phyloP scores from a whole-genome alignment of 441 rosid genomes.

The Euphorbia celastroides region DNA sequence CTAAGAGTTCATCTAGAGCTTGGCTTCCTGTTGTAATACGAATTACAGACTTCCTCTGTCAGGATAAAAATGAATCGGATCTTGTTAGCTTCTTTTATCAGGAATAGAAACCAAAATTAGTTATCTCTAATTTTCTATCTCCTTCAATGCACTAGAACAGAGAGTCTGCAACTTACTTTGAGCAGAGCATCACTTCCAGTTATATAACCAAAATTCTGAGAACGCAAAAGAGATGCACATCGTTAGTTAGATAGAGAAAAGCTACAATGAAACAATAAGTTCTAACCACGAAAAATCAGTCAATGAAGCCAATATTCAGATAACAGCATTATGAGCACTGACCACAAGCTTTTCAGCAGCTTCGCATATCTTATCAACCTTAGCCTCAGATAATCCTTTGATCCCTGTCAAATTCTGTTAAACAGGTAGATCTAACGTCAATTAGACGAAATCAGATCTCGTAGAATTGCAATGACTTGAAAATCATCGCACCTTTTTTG shows the following conservation, averaged over 20 bases:
- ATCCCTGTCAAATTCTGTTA: slow-evolving; percentile 80
- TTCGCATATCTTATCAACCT: slow-evolving; percentile 96
- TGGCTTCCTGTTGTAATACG: slow-evolving; percentile 89
- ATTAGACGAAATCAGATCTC: slow-evolving; percentile 5
- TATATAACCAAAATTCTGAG: slow-evolving; percentile 71
- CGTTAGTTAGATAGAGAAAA: slow-evolving; percentile 2
- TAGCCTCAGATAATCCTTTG: slow-evolving; percentile 92
- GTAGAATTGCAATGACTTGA: background rate
- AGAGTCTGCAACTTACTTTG: slow-evolving; percentile 43
- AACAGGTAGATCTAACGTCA: background rate
- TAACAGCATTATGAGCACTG: slow-evolving; percentile 16
- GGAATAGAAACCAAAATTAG: background rate
- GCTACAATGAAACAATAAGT: background rate
- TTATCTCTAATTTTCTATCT: background rate
- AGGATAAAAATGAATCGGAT: slow-evolving; percentile 12
- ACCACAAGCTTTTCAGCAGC: slow-evolving; percentile 97
- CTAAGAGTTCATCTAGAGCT: slow-evolving; percentile 83
- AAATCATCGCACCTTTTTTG: slow-evolving; percentile 55
- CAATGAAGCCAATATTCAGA: background rate
- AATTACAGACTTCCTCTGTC: slow-evolving; percentile 66
- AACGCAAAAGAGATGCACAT: slow-evolving; percentile 2
- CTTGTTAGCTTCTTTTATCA: background rate
- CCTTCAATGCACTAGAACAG: background rate
- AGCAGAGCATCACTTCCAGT: slow-evolving; percentile 87
- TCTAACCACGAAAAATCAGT: background rate